These are phyloP conservation scores for Sergeia podlipaevii DNA, from an alignment of 208 protist genomes.

Conservation along the genomic window DNA sequence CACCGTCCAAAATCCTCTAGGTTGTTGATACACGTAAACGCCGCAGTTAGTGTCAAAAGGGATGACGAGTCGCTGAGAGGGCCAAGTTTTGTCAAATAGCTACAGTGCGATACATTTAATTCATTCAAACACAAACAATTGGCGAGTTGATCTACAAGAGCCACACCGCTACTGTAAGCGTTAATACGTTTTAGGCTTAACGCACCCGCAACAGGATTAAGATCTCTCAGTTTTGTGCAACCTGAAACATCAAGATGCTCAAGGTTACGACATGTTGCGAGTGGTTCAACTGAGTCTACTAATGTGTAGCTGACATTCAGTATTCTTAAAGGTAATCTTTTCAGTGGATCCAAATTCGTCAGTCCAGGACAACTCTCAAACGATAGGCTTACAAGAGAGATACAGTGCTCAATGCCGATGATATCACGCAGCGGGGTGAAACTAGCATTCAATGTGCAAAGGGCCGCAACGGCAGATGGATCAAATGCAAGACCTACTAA, in stretches of 20 bases:
- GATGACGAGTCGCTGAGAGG: no score
- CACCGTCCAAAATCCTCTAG: no score
- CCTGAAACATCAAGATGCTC: background rate
- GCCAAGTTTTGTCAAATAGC: no score
- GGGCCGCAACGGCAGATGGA: background rate
- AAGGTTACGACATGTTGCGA: background rate
- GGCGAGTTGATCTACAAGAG: no score
- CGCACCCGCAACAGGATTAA: no score
- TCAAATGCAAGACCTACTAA: no score
- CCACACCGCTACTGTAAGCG: no score
- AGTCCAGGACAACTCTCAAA: background rate
- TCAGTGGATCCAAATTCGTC: background rate
- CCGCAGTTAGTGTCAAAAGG: no score
- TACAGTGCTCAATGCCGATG: background rate
- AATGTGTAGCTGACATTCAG: slow-evolving; percentile 2
- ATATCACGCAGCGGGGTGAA: background rate
- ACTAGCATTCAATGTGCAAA: background rate
- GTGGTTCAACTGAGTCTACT: background rate
- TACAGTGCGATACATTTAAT: no score
- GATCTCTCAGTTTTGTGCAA: slow-evolving; percentile 3
- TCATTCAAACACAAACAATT: no score
- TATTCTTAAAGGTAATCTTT: background rate
- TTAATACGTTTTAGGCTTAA: no score
- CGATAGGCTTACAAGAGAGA: background rate
- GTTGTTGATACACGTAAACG: no score